Percentiles rank a stretch among this genome's conserved stretches.
Conservation (phyloP, 1,284 basidiomycete genomes). For the Marasmius tenuissimus region DNA sequence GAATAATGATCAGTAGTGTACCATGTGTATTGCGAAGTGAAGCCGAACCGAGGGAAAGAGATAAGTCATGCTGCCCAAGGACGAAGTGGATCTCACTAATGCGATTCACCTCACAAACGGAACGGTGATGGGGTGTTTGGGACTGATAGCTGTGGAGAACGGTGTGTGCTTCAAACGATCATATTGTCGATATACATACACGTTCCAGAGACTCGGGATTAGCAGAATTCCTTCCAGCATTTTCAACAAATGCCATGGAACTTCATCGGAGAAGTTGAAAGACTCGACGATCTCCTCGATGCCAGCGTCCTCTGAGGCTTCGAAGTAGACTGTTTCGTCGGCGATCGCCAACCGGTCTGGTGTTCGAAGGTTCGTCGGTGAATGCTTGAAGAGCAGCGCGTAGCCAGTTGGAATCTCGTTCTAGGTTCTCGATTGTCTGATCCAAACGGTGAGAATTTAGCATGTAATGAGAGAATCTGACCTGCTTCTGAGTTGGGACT, state of each 20-base stretch:
- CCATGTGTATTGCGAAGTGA: constrained; percentile 71
- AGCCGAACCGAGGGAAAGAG: constrained; percentile 56
- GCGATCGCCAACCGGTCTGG: not conserved
- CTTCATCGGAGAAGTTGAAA: no score
- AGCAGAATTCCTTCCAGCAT: no score
- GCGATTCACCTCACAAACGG: constrained; percentile 64
- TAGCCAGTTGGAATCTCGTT: not conserved
- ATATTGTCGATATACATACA: not conserved
- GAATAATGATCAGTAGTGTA: constrained; percentile 61
- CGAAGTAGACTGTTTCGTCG: not conserved
- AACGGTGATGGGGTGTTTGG: constrained; percentile 80
- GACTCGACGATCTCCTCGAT: not conserved
- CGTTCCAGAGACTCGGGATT: no score
- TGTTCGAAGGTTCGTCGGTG: not conserved
- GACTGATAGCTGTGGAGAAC: constrained; percentile 69
- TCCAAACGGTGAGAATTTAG: not conserved
- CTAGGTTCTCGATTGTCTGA: not conserved
- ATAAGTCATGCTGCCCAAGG: constrained; percentile 80
- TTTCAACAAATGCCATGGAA: no score
- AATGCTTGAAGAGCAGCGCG: not conserved
- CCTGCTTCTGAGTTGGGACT: not conserved
- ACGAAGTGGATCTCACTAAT: constrained; percentile 67
- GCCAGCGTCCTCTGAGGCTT: not conserved
- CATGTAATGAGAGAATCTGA: not conserved
- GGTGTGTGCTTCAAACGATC: constrained; percentile 38